A percentile compares a stretch with the other conserved stretches of the same genome.
Evolutionary conservation across 768 basidiomycete genomes (phyloP).

Genomic region (Tubosaeta sp.): DNA sequence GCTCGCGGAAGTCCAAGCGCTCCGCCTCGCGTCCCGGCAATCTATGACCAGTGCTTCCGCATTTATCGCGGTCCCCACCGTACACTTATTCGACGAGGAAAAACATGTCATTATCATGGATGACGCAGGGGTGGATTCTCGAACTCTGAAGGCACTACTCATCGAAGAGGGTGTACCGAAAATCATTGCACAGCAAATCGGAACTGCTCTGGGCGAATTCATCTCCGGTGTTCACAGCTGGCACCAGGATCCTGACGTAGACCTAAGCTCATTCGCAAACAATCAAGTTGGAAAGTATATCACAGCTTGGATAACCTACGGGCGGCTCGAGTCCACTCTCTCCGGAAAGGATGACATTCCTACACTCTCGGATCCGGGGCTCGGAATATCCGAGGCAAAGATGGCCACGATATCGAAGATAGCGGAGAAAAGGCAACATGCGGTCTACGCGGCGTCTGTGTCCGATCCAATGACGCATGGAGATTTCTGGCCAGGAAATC

Average conservation of each 20-base stretch:
- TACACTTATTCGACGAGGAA: constrained; percentile 48
- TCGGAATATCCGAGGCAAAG: constrained; percentile 36
- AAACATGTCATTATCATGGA: constrained; percentile 58
- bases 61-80: constrained; percentile 44
- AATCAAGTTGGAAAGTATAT: constrained; percentile 40
- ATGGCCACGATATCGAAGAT: constrained; percentile 34
- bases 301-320: constrained; percentile 41
- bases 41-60: constrained; percentile 29
- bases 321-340: constrained; percentile 39
- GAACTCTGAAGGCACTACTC: constrained; percentile 40
- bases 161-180: constrained; percentile 30
- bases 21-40: constrained; percentile 39
- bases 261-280: constrained; percentile 37
- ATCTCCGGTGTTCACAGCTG: constrained; percentile 49
- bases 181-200: constrained; percentile 41
- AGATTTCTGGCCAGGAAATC: constrained; percentile 73
- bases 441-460: constrained; percentile 28
- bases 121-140: constrained; percentile 43
- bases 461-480: constrained; percentile 39
- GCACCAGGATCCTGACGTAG: constrained; percentile 30
- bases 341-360: constrained; percentile 29
- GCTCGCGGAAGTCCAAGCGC: constrained; percentile 44
- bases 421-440: constrained; percentile 25
- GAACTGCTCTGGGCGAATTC: constrained; percentile 51
- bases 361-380: constrained; percentile 38